These are phyloP conservation scores for Kockovaella imperatae DNA, from an alignment of 768 basidiomycete genomes.

Conservation along the genomic window DNA sequence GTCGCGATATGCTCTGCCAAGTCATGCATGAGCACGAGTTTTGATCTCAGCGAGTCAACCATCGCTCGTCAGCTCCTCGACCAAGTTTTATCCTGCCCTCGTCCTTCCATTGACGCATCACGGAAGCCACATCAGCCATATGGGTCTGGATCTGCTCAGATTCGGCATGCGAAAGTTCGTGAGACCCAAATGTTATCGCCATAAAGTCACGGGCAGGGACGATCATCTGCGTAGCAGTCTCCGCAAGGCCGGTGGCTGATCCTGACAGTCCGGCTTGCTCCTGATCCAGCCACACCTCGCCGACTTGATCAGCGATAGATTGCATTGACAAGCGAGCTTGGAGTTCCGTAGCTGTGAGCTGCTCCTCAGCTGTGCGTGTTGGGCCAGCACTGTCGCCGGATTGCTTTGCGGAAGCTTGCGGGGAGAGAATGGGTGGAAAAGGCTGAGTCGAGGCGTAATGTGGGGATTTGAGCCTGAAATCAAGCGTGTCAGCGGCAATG, in stretches of 20 bases:
- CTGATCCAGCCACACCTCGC: slow-evolving; percentile 19
- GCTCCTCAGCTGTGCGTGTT: slow-evolving; percentile 12
- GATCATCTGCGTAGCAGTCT: not conserved
- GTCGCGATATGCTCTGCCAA: too few species aligned
- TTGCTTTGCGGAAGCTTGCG: slow-evolving; percentile 28
- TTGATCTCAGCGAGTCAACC: too few species aligned
- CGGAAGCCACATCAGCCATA: too few species aligned
- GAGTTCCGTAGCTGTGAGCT: slow-evolving; percentile 29
- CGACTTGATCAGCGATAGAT: slow-evolving; percentile 36
- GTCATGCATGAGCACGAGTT: too few species aligned
- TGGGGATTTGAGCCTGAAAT: slow-evolving; percentile 37
- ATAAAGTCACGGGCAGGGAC: slow-evolving; percentile 39
- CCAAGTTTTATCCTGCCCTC: too few species aligned
- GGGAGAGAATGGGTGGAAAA: slow-evolving; percentile 32
- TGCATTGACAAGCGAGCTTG: slow-evolving; percentile 38
- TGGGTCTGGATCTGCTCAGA: too few species aligned
- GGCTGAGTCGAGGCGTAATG: slow-evolving; percentile 29
- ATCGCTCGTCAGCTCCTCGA: too few species aligned
- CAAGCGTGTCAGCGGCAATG: not conserved
- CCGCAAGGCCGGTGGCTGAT: too few species aligned
- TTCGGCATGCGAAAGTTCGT: too few species aligned
- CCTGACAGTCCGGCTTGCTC: not conserved
- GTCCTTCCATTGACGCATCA: too few species aligned
- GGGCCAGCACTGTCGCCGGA: slow-evolving; percentile 3
- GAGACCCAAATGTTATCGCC: too few species aligned